Evolutionary conservation across 805 yeast genomes (phyloP).

Genomic region (Suhomyces prunicola): DNA sequence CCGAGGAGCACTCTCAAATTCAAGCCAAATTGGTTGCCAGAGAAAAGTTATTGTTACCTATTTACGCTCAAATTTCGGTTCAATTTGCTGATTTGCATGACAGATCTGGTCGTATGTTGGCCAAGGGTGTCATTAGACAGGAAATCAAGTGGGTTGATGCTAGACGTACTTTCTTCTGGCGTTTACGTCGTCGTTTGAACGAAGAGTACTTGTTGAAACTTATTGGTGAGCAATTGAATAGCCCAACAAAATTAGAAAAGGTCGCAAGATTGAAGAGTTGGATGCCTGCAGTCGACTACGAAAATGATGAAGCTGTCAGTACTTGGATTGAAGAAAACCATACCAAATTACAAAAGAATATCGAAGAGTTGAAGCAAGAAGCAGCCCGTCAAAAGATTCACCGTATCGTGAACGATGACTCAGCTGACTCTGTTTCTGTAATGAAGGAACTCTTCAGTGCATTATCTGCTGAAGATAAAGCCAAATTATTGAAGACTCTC

Average conservation of each 20-base stretch:
- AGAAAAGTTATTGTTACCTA: slow-evolving; percentile 76
- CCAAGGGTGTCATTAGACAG: slow-evolving; percentile 85
- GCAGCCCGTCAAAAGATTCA: slow-evolving; percentile 63
- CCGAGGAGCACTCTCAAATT: slow-evolving; percentile 65
- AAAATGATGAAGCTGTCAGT: slow-evolving; percentile 75
- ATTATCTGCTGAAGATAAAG: slow-evolving; percentile 36
- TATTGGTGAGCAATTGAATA: slow-evolving; percentile 57
- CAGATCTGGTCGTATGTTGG: slow-evolving; percentile 95
- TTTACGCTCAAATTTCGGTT: slow-evolving; percentile 86
- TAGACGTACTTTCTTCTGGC: slow-evolving; percentile 98
- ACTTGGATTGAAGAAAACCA: slow-evolving; percentile 83
- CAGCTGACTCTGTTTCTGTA: slow-evolving; percentile 26
- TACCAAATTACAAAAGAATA: slow-evolving; percentile 53
- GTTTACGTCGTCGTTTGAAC: slow-evolving; percentile 90
- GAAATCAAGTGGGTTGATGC: slow-evolving; percentile 83
- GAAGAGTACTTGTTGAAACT: slow-evolving; percentile 84
- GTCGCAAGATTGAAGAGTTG: slow-evolving; percentile 84
- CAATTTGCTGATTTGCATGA: slow-evolving; percentile 99
- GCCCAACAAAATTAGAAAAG: slow-evolving; percentile 70
- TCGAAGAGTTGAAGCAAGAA: slow-evolving; percentile 65
- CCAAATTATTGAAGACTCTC: slow-evolving; percentile 23
- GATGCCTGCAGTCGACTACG: slow-evolving; percentile 71
- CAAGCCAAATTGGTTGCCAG: slow-evolving; percentile 70
- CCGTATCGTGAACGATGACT: slow-evolving; percentile 41
- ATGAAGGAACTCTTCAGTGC: slow-evolving; percentile 34